Evolutionary conservation across 305 asterid genomes (phyloP).

Genomic region (Petunia hybrid): DNA sequence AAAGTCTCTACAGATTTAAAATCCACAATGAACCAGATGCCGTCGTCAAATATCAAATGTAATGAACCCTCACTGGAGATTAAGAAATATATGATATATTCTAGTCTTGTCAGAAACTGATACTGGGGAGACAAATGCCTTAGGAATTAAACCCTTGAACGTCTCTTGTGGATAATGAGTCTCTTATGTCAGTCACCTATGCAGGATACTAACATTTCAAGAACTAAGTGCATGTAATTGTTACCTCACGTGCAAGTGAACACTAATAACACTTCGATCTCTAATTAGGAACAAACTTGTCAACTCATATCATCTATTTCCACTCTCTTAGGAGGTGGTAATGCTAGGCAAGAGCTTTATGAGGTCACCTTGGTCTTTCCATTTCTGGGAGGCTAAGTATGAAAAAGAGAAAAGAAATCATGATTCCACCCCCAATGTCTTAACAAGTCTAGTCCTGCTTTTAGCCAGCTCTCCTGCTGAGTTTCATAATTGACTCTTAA

Average conservation of each 20-base stretch:
- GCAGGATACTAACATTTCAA: not conserved
- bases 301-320: not conserved
- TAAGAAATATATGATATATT: not conserved
- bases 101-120: not conserved
- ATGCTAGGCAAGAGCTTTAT: not conserved
- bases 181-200: not conserved
- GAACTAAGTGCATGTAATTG: not conserved
- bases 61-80: not conserved
- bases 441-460: constrained; percentile 11
- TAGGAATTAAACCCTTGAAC: not conserved
- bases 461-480: not conserved
- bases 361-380: not conserved
- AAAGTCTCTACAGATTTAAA: not conserved
- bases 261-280: not conserved
- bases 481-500: not conserved
- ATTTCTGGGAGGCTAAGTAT: not conserved
- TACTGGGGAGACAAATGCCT: constrained; percentile 1
- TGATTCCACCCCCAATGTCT: not conserved
- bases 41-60: not conserved
- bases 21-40: not conserved
- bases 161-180: not conserved
- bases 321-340: not conserved
- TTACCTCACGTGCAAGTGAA: not conserved
- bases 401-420: not conserved
- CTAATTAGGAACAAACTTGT: not conserved